These are phyloP conservation scores for Moniliophthora roreri DNA, from an alignment of 1,284 basidiomycete species.

Conservation along the genomic window DNA sequence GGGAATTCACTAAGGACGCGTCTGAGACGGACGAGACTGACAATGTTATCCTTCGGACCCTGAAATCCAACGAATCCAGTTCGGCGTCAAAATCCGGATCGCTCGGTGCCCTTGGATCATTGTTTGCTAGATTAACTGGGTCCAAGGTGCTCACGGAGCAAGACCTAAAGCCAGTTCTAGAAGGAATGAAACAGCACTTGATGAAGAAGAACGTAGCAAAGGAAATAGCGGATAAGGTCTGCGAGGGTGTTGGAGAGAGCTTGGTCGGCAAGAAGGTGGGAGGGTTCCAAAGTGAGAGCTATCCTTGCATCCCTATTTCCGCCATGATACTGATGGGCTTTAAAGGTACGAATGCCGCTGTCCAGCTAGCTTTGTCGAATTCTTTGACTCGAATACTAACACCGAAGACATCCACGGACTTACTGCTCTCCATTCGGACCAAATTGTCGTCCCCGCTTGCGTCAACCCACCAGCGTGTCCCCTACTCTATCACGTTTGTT, in stretches of 20 bases:
- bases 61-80: constrained; percentile 39
- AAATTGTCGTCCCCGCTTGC: constrained; percentile 70
- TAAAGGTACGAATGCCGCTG: constrained; percentile 81
- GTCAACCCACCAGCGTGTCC: constrained; percentile 74
- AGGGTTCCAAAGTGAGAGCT: constrained; percentile 76
- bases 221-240: constrained; percentile 93
- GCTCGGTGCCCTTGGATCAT: constrained; percentile 64
- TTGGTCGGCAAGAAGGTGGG: constrained; percentile 91
- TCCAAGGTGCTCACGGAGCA: constrained; percentile 80
- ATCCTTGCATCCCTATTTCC: background rate
- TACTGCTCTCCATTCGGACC: constrained; percentile 78
- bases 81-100: constrained; percentile 43
- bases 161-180: constrained; percentile 87
- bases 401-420: constrained; percentile 94
- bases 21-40: constrained; percentile 43
- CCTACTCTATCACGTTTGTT: constrained; percentile 95
- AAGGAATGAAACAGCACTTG: constrained; percentile 95
- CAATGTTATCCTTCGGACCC: constrained; percentile 59
- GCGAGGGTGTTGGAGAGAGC: constrained; percentile 87
- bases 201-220: constrained; percentile 99
- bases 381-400: constrained; percentile 94
- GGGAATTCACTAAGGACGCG: constrained; percentile 63
- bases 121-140: constrained; percentile 85
- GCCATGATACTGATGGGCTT: background rate
- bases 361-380: constrained; percentile 80